Percentiles rank a stretch among this genome's conserved stretches.
phyloP scores from a whole-genome alignment of 2,329 filamentous ascomycete species.

The Fusarium subglutinans region DNA sequence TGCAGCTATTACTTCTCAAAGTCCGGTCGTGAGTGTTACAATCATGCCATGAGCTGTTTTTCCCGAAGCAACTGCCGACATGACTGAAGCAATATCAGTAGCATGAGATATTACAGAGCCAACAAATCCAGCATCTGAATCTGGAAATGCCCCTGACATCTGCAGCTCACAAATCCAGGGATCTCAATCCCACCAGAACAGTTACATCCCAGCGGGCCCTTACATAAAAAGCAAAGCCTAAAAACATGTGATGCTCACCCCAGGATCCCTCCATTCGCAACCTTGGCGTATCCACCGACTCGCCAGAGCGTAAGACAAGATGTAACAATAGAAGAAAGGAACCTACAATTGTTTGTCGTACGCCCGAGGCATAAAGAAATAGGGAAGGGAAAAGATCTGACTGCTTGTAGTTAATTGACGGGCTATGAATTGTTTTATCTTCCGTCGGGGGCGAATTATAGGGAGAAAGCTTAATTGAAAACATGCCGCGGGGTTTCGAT shows the following conservation, averaged over 20 bases:
- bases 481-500: neutral
- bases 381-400: neutral
- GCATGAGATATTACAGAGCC: neutral
- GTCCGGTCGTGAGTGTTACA: neutral
- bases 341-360: neutral
- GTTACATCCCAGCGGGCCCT: conserved; percentile 1
- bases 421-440: neutral
- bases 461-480: neutral
- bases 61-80: neutral
- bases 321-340: neutral
- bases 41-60: neutral
- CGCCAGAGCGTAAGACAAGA: neutral
- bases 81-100: neutral
- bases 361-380: neutral
- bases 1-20: neutral
- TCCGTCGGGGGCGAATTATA: neutral
- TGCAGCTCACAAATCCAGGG: neutral
- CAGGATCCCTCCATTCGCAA: neutral
- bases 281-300: neutral
- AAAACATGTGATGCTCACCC: neutral
- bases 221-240: neutral
- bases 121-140: neutral
- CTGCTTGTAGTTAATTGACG: neutral
- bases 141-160: neutral
- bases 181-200: neutral